These are phyloP conservation scores for Triticum monococcum DNA, from an alignment of 176 grass and related monocot species.

Conservation along the genomic window DNA sequence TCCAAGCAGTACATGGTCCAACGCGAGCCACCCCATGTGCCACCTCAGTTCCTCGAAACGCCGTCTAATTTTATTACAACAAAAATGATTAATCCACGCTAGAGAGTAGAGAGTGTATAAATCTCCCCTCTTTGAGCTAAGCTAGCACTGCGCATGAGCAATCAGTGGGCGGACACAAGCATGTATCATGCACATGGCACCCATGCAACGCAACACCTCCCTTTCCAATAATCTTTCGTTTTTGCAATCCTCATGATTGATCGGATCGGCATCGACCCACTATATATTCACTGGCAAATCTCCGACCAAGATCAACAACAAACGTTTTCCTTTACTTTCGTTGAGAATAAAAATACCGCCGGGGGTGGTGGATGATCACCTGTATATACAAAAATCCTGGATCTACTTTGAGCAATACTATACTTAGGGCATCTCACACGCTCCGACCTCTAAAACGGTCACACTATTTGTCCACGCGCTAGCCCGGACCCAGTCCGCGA, in stretches of 20 bases:
- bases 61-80: not conserved
- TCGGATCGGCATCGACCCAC: not conserved
- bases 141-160: constrained; percentile 31
- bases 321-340: not conserved
- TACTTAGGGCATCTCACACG: too few species aligned
- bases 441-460: too few species aligned
- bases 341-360: not conserved
- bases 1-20: constrained; percentile 19
- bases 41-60: constrained; percentile 14
- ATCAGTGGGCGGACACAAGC: constrained; percentile 43
- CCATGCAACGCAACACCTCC: constrained; percentile 19
- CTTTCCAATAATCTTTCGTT: not conserved
- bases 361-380: not conserved
- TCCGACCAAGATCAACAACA: not conserved
- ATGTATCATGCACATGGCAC: constrained; percentile 47
- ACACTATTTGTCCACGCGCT: too few species aligned
- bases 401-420: too few species aligned
- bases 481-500: rapidly evolving
- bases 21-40: constrained; percentile 23
- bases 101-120: not conserved
- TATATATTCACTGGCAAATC: constrained; percentile 15
- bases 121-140: not conserved
- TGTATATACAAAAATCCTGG: too few species aligned
- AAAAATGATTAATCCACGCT: too few species aligned
- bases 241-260: constrained; percentile 37